These are phyloP conservation scores for Lotmaria passim DNA, from an alignment of 208 protist genomes.

Conservation along the genomic window DNA sequence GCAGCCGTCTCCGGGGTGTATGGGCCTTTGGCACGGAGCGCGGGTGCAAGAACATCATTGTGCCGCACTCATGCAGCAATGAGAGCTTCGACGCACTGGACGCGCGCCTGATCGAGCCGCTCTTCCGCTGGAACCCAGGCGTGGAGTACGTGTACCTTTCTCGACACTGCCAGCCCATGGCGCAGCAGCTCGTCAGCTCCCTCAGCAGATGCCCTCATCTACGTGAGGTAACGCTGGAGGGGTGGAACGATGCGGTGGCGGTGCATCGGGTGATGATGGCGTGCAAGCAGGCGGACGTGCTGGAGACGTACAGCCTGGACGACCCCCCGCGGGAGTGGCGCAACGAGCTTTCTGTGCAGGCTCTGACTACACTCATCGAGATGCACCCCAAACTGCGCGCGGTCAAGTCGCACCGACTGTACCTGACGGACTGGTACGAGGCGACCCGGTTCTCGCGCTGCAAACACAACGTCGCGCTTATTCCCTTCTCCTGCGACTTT, in stretches of 20 bases:
- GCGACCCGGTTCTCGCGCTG: conserved; percentile 89
- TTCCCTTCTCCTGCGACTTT: conserved; percentile 82
- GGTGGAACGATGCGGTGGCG: conserved; percentile 87
- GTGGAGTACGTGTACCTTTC: conserved; percentile 90
- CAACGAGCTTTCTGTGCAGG: conserved; percentile 89
- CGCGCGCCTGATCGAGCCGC: conserved; percentile 76
- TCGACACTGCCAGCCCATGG: conserved; percentile 83
- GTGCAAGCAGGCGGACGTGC: conserved; percentile 81
- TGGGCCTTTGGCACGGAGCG: conserved; percentile 86
- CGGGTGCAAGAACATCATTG: conserved; percentile 85
- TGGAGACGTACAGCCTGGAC: conserved; percentile 82
- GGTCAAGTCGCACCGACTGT: conserved; percentile 77
- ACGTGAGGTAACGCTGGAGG: conserved; percentile 75
- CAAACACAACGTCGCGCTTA: conserved; percentile 88
- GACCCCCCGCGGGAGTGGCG: conserved; percentile 79
- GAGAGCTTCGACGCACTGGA: conserved; percentile 82
- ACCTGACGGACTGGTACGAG: conserved; percentile 78
- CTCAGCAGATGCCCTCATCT: conserved; percentile 71
- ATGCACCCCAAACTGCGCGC: conserved; percentile 88
- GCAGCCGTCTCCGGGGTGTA: conserved; percentile 70
- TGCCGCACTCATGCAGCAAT: conserved; percentile 77
- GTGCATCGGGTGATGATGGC: conserved; percentile 88
- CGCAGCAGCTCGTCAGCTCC: conserved; percentile 61
- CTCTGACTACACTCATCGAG: conserved; percentile 86
- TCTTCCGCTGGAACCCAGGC: conserved; percentile 89